These are phyloP conservation scores for Piper longum DNA, from an alignment of 164 flowering plant genomes.

Conservation along the genomic window DNA sequence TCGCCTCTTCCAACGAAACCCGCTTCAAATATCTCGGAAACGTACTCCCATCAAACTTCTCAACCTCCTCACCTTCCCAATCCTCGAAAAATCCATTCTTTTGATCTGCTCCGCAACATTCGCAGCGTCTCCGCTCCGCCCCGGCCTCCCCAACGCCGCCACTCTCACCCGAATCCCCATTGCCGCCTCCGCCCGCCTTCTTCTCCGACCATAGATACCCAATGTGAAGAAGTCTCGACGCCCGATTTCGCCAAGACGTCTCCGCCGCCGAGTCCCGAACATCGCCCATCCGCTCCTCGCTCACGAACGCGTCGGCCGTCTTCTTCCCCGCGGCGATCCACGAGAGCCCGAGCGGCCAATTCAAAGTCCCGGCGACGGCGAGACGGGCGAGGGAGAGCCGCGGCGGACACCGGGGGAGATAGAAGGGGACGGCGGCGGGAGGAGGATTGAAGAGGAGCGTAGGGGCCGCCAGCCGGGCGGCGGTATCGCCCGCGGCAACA, in stretches of 20 bases:
- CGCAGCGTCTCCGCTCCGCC: conserved; percentile 1
- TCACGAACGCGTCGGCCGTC: conserved; percentile 17
- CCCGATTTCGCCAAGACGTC: conserved; percentile 34
- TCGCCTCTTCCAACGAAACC: conserved; percentile 65
- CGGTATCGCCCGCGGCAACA: conserved; percentile 16
- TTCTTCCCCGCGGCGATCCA: conserved; percentile 23
- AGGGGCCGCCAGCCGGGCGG: no score
- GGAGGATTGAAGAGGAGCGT: conserved; percentile 13
- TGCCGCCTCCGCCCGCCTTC: conserved; percentile 3
- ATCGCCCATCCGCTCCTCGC: conserved; percentile 5
- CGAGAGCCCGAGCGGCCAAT: conserved; percentile 37
- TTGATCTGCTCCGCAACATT: conserved; percentile 14
- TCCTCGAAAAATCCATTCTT: conserved; percentile 9
- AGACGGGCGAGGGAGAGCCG: conserved; percentile 18
- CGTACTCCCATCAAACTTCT: conserved; percentile 44
- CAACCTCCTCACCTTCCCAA: conserved; percentile 16
- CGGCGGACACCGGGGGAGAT: conserved; percentile 13
- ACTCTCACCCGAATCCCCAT: not conserved
- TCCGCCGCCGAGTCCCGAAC: not conserved
- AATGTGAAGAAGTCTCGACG: conserved; percentile 52
- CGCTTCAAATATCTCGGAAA: conserved; percentile 57
- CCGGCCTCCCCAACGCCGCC: conserved; percentile 1
- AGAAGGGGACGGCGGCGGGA: conserved; percentile 21
- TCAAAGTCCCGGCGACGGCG: conserved; percentile 19
- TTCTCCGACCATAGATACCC: conserved; percentile 31